A percentile compares a stretch with the other conserved stretches of the same genome.
These are phyloP conservation scores for Kodamaea ohmeri DNA, from an alignment of 1,139 yeast species.

Conservation along the genomic window DNA sequence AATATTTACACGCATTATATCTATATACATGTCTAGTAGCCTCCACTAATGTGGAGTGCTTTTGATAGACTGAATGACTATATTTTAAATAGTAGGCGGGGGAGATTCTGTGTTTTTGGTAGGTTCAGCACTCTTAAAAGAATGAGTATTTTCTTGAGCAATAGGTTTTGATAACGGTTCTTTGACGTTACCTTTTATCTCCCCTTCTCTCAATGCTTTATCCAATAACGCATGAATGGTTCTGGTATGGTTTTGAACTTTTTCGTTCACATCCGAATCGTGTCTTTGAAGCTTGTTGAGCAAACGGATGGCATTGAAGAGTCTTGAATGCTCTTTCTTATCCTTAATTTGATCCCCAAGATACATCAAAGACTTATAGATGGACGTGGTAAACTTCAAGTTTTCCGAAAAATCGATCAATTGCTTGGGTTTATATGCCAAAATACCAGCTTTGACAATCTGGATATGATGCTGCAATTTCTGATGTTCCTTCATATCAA, in stretches of 20 bases:
- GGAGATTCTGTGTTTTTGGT: background rate
- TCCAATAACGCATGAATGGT: constrained; percentile 9
- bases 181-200: no score
- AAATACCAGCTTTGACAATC: constrained; percentile 31
- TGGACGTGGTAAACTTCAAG: constrained; percentile 18
- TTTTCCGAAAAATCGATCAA: constrained; percentile 23
- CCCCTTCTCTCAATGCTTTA: no score
- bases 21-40: background rate
- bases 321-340: constrained; percentile 6
- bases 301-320: constrained; percentile 10
- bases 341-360: constrained; percentile 11
- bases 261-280: constrained; percentile 10
- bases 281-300: constrained; percentile 9
- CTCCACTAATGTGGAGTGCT: no score
- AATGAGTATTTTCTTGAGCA: background rate
- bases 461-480: constrained; percentile 23
- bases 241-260: constrained; percentile 11
- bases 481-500: constrained; percentile 16
- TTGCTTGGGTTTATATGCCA: constrained; percentile 27
- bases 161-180: no score
- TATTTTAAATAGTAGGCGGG: background rate
- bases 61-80: no score
- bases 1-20: background rate
- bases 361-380: constrained; percentile 23
- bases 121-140: background rate